Conservation (phyloP, 306 rosid genomes). For the Trifolium repens region DNA sequence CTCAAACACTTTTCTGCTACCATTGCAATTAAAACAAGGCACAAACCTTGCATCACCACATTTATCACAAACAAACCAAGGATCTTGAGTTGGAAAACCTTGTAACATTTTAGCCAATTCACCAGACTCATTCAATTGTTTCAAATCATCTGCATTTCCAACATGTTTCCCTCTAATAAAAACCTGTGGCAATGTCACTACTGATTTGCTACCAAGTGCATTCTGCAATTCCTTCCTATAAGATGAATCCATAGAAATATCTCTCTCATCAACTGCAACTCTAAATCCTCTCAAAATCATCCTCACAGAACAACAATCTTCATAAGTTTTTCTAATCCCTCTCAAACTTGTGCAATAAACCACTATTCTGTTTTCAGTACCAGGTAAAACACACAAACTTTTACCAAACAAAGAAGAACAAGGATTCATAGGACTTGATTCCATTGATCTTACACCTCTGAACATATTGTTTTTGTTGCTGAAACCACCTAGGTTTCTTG, state of each 20-base stretch:
- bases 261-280: conserved; percentile 77
- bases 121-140: conserved; percentile 67
- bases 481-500: conserved; percentile 52
- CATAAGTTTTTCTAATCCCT: conserved; percentile 76
- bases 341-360: conserved; percentile 77
- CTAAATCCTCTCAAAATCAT: conserved; percentile 65
- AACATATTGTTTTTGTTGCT: background rate
- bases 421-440: conserved; percentile 55
- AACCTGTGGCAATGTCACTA: conserved; percentile 64
- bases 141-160: conserved; percentile 78
- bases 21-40: conserved; percentile 72
- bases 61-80: conserved; percentile 58
- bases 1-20: conserved; percentile 74
- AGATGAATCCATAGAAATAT: conserved; percentile 82
- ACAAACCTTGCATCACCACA: conserved; percentile 83
- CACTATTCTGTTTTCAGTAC: conserved; percentile 65
- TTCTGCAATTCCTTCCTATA: conserved; percentile 65
- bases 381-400: conserved; percentile 41
- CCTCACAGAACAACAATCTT: conserved; percentile 75
- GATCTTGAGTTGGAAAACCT: conserved; percentile 60
- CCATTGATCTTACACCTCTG: conserved; percentile 55
- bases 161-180: conserved; percentile 65
- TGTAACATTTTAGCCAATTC: conserved; percentile 59
- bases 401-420: conserved; percentile 35
- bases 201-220: conserved; percentile 49